Evolutionary conservation across 2,329 filamentous ascomycete genomes (phyloP), one percentile per base, ranked within the genome.

Genomic region (Fusarium goolgardi): DNA sequence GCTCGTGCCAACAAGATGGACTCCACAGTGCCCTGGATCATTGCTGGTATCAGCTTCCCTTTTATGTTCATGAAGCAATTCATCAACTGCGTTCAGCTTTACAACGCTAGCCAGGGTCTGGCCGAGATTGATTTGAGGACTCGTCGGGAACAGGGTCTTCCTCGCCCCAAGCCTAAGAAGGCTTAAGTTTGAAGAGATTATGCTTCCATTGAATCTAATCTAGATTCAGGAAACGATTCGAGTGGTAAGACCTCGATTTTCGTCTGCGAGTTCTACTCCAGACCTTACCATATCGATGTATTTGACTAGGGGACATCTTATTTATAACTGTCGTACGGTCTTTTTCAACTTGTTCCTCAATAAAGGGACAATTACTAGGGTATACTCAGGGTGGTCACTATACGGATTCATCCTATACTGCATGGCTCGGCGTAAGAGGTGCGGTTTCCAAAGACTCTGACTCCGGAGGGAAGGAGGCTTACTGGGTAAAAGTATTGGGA

Each of bases 1-100:
- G 95, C 94, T 18, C 90, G 93, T 65, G 94, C 94, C 57, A 98
- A 97, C 85, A 98, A 98, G 83, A 92, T 94, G 84, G 90, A 92
- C 76, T 91, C 89, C 63, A 86, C 84, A 67, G 80, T 80, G 60
- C 84, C 84, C 11, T 86, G 84, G 96, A 86, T 96, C 50, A 85
- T 98, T 67, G 91, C 92, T 44, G 87, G 88, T 27, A 81, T 96
- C 72, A 94, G 92, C 74, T 89, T 91, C 71, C 94, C 94, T 15
- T 84, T 97, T 77, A 98, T 98, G 94, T 83, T 88, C 25, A 85
- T 90, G 72, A 99, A 99, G 86, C 96, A 99, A 78, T 85, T 91
- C 75, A 93, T 98, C 84, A 99, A 99, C 75, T 85, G 97, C 51
- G 86, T 98, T 47, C 96, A 99, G 83, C 86, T 99, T 73, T 88